A percentile compares a stretch with the other conserved stretches of the same genome.
Evolutionary conservation across 2,329 filamentous ascomycete species (phyloP).

Genomic region (Penicillium sp.): DNA sequence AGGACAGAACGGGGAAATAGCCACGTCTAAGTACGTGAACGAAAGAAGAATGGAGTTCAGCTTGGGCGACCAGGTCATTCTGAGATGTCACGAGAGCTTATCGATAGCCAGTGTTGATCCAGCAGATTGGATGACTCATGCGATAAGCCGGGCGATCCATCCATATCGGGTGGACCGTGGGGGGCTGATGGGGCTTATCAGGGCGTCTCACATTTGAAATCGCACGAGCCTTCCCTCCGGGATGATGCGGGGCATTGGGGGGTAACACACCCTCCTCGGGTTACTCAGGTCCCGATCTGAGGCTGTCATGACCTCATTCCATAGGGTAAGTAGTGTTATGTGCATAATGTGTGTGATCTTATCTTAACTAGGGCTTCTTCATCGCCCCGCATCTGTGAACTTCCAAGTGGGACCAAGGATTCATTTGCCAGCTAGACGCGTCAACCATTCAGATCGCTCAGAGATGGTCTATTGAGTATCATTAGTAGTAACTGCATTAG

Average conservation of each 20-base stretch:
- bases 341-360: no score
- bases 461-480: no score
- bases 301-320: background rate
- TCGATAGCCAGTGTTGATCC: slow-evolving; percentile 1
- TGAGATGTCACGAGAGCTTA: slow-evolving; percentile 10
- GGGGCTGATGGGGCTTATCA: background rate
- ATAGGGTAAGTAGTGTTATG: no score
- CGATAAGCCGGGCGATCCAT: slow-evolving; percentile 1
- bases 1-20: background rate
- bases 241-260: background rate
- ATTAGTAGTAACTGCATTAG: no score
- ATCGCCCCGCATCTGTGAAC: no score
- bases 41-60: background rate
- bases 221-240: background rate
- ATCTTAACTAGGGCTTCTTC: no score
- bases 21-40: background rate
- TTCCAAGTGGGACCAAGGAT: no score
- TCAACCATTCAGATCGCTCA: no score
- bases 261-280: background rate
- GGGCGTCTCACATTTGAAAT: background rate
- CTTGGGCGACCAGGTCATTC: slow-evolving; percentile 3
- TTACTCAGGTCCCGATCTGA: background rate
- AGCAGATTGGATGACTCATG: slow-evolving; percentile 13
- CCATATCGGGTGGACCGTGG: no score
- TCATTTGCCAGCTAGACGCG: no score